A percentile compares a stretch with the other conserved stretches of the same genome.
These are phyloP conservation scores for Fusarium tupiense DNA, from an alignment of 2,329 filamentous ascomycete species.

Conservation along the genomic window DNA sequence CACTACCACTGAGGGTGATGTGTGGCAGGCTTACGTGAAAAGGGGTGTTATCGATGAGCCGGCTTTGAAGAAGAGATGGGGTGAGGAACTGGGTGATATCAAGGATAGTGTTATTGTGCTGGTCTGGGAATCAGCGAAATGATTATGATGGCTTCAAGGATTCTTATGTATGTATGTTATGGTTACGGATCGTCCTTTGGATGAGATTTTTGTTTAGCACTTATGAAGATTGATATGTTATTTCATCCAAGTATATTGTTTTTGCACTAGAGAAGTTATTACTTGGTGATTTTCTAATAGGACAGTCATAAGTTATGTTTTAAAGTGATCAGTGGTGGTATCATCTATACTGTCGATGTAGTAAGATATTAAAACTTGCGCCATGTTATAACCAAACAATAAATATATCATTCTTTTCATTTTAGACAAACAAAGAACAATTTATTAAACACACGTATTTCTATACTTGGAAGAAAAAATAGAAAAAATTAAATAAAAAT, in stretches of 20 bases:
- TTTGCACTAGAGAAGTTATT: not conserved
- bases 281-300: not conserved
- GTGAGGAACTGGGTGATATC: not conserved
- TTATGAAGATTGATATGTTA: not conserved
- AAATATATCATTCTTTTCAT: not conserved
- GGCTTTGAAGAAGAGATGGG: slow-evolving; percentile 28
- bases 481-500: too few species aligned
- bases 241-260: not conserved
- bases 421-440: not conserved
- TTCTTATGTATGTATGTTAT: slow-evolving; percentile 28
- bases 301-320: not conserved
- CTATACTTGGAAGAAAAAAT: too few species aligned
- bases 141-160: slow-evolving; percentile 22
- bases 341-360: not conserved
- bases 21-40: slow-evolving; percentile 60
- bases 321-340: not conserved
- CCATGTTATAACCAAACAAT: not conserved
- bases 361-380: not conserved
- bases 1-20: slow-evolving; percentile 48
- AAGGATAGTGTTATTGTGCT: slow-evolving; percentile 42
- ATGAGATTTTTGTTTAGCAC: not conserved
- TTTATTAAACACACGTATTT: too few species aligned
- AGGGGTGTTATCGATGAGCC: slow-evolving; percentile 28
- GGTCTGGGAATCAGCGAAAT: slow-evolving; percentile 40
- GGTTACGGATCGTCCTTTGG: slow-evolving; percentile 10